Evolutionary conservation across 1,284 basidiomycete species (phyloP).

Genomic region (Austropuccinia psidii): DNA sequence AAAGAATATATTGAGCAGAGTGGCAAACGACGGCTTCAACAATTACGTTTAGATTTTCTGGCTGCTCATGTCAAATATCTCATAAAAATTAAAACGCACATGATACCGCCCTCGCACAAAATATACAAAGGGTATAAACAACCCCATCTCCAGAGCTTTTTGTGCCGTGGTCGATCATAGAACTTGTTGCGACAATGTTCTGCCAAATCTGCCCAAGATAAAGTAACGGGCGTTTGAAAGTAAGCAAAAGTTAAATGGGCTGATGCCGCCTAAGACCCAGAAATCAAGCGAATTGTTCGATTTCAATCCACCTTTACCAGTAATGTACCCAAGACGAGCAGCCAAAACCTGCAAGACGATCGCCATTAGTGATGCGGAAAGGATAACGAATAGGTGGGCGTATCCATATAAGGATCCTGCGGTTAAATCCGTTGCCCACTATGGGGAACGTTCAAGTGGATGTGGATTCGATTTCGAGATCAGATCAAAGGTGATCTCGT

Average conservation of each 20-base stretch:
- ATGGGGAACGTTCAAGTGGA: slow-evolving; percentile 11
- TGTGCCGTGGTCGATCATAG: slow-evolving; percentile 60
- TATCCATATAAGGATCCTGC: slow-evolving; percentile 57
- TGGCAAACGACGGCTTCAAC: not conserved
- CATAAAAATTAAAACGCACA: slow-evolving; percentile 54
- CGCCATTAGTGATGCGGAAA: slow-evolving; percentile 50
- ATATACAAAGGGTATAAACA: slow-evolving; percentile 60
- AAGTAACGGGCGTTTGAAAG: slow-evolving; percentile 30
- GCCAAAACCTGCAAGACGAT: slow-evolving; percentile 50
- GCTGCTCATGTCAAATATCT: not conserved
- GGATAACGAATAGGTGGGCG: slow-evolving; percentile 73
- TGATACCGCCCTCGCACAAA: slow-evolving; percentile 69
- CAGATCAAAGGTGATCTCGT: not conserved
- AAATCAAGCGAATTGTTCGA: too few species aligned
- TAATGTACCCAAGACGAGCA: slow-evolving; percentile 53
- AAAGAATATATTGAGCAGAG: not conserved
- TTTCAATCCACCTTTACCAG: slow-evolving; percentile 45
- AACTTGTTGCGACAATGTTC: slow-evolving; percentile 47
- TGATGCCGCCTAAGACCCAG: slow-evolving; percentile 16
- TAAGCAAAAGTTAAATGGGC: slow-evolving; percentile 41
- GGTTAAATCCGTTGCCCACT: slow-evolving; percentile 46
- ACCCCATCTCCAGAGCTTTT: slow-evolving; percentile 58
- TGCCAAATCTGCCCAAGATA: slow-evolving; percentile 42
- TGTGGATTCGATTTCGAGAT: slow-evolving; percentile 25
- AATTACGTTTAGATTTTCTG: not conserved